Evolutionary conservation across 108 stramenopile species (phyloP).

Genomic region (Nannochloropsis oceanica): DNA sequence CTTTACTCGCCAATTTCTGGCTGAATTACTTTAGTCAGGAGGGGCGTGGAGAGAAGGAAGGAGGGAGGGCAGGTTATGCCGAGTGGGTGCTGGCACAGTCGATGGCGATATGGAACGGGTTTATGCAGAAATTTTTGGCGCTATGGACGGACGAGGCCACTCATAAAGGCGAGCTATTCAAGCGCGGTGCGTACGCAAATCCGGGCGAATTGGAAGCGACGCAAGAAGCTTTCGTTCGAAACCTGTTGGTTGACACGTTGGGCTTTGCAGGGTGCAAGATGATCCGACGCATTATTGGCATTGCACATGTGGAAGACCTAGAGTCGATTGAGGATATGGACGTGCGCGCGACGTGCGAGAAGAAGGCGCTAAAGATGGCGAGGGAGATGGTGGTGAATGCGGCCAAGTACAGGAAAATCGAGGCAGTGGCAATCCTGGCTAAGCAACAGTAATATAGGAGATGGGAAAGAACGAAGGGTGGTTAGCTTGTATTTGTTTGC

Average conservation of each 20-base stretch:
- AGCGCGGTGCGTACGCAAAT: conserved; percentile 3
- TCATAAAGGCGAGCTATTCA: conserved; percentile 27
- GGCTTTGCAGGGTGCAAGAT: conserved; percentile 44
- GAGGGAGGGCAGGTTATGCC: conserved; percentile 20
- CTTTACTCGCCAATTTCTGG: conserved; percentile 36
- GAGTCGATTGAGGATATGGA: conserved; percentile 40
- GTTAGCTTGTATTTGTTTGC: too few relatives aligned
- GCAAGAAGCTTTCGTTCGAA: conserved; percentile 21
- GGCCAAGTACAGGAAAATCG: background rate
- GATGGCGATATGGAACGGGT: conserved; percentile 9
- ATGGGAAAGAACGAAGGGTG: too few relatives aligned
- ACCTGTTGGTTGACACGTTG: conserved; percentile 37
- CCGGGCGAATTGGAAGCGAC: background rate
- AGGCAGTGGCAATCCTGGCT: background rate
- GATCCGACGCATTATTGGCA: conserved; percentile 44
- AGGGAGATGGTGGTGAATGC: conserved; percentile 9
- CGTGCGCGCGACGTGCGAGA: conserved; percentile 33
- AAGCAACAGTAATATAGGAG: background rate
- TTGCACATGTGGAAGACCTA: conserved; percentile 47
- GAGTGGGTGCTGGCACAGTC: conserved; percentile 40
- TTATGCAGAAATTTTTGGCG: conserved; percentile 17
- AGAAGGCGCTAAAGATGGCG: conserved; percentile 24
- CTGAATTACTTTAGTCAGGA: conserved; percentile 25
- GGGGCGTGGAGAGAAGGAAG: background rate
- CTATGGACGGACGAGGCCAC: conserved; percentile 33